phyloP scores from a whole-genome alignment of 2,329 filamentous ascomycete species.

The Fusarium sublunatum region DNA sequence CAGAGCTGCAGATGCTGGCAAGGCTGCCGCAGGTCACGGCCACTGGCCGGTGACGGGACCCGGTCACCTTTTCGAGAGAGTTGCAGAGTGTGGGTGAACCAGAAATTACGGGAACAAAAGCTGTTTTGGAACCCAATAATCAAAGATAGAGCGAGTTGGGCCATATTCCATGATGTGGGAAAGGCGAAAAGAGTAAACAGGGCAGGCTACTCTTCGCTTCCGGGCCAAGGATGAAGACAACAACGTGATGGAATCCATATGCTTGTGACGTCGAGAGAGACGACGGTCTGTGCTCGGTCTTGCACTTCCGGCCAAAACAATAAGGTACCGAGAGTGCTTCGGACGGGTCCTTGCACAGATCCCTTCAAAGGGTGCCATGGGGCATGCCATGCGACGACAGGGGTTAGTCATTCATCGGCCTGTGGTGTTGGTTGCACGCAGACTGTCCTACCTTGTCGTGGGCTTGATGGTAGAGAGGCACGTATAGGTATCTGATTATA shows the following conservation, averaged over 20 bases:
- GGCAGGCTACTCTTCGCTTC: conserved; percentile 8
- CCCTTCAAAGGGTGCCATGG: conserved; percentile 29
- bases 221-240: conserved; percentile 6
- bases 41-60: conserved; percentile 22
- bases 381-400: conserved; percentile 40
- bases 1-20: conserved; percentile 30
- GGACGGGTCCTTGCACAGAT: conserved; percentile 33
- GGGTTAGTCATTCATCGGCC: conserved; percentile 38
- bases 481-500: too few relatives aligned
- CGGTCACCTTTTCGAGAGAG: conserved; percentile 7
- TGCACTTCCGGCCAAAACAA: conserved; percentile 31
- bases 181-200: conserved; percentile 17
- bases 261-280: conserved; percentile 19
- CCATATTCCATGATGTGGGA: too few relatives aligned
- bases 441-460: too few relatives aligned
- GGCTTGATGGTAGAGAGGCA: conserved; percentile 16
- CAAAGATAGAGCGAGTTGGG: too few relatives aligned
- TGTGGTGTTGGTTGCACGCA: too few relatives aligned
- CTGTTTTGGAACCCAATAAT: conserved; percentile 1
- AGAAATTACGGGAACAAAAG: conserved; percentile 1
- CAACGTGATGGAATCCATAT: conserved; percentile 19
- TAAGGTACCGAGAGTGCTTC: conserved; percentile 7
- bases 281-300: conserved; percentile 31
- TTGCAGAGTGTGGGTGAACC: not conserved
- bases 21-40: conserved; percentile 36